Evolutionary conservation across 2,329 filamentous ascomycete species (phyloP), one percentile per base, ranked within the genome.

Genomic region (Hypoxylon sp.): DNA sequence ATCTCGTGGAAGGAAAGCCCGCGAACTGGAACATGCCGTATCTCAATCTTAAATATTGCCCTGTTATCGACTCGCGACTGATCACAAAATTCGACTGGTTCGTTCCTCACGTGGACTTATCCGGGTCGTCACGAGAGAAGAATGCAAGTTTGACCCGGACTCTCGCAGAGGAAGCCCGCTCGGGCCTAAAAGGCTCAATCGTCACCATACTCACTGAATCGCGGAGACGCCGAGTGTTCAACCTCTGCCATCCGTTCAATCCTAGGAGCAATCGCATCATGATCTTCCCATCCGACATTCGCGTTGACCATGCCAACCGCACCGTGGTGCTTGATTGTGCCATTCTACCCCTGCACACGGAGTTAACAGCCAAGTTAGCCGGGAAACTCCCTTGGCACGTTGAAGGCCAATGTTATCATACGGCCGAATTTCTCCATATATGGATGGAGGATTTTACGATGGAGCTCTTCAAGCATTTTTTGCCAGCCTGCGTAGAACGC

Each of bases 391-490:
- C 17, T 10, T 19, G n/a, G 37, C 11, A 6, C 5, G 15, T 26
- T 7, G 24, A 26, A 26, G 24, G 24, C n/a, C n/a, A n/a, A n/a
- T n/a, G n/a, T n/a, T n/a, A n/a, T n/a, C n/a, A 2, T 10, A 8
- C 5, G 39, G 7, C 4, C 17, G 39, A 11, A 4, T 10, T 2
- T 13, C 17, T 5, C 6, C n/a, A 22, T 13, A 8, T 11, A 1
- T 22, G 17, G 6, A 77, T 82, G 2, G 74, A 81, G 26, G 84
- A 85, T 5, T 82, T 79, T 22, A 89, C 90, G 37, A 76, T 92
- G 5, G 73, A 82, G 2, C 72, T 83, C 6, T 85, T 82, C 82
- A 82, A 83, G 68, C 76, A 73, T 48, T 59, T 70, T 1, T 71
- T 85, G 6, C 81, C 82, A 0, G 75, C 79, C 0, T 68, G 81